These are phyloP conservation scores for Hyphopichia pseudoburtonii DNA, from an alignment of 1,139 yeast species.

Conservation along the genomic window DNA sequence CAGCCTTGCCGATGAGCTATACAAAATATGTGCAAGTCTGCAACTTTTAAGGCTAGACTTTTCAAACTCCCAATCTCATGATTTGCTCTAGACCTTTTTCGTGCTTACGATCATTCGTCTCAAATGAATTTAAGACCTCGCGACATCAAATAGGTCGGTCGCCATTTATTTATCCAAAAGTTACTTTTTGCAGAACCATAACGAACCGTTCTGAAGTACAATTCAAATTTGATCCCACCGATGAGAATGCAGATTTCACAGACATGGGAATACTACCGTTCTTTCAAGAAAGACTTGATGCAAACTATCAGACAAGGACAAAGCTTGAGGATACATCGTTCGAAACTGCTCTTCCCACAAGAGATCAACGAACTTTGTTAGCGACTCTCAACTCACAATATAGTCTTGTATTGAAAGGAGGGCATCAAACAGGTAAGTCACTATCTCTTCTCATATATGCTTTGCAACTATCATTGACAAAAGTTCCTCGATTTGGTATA, in stretches of 20 bases:
- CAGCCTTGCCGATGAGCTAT: too few species aligned
- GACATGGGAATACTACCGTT: conserved; percentile 27
- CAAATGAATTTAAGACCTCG: too few species aligned
- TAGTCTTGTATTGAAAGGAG: conserved; percentile 20
- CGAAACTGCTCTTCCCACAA: conserved; percentile 20
- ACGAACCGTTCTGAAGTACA: not conserved
- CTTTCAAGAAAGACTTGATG: conserved; percentile 24
- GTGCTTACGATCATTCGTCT: too few species aligned
- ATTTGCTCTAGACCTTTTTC: too few species aligned
- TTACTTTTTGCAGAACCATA: too few species aligned
- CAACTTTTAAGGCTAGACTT: too few species aligned
- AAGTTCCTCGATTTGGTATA: conserved; percentile 19
- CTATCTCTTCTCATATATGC: conserved; percentile 22
- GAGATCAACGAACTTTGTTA: conserved; percentile 23
- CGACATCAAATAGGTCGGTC: too few species aligned
- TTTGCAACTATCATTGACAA: conserved; percentile 20
- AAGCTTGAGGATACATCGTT: conserved; percentile 8
- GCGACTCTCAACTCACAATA: conserved; percentile 18
- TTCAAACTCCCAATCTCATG: too few species aligned
- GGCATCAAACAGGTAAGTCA: conserved; percentile 24
- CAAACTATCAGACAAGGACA: conserved; percentile 6
- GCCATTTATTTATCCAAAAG: too few species aligned
- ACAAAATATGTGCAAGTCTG: too few species aligned
- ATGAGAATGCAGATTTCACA: conserved; percentile 18
- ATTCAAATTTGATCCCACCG: conserved; percentile 16